Evolutionary conservation across 495 filamentous ascomycete genomes (phyloP), one percentile per base, ranked within the genome.

Genomic region (Schizothecium vesticola): DNA sequence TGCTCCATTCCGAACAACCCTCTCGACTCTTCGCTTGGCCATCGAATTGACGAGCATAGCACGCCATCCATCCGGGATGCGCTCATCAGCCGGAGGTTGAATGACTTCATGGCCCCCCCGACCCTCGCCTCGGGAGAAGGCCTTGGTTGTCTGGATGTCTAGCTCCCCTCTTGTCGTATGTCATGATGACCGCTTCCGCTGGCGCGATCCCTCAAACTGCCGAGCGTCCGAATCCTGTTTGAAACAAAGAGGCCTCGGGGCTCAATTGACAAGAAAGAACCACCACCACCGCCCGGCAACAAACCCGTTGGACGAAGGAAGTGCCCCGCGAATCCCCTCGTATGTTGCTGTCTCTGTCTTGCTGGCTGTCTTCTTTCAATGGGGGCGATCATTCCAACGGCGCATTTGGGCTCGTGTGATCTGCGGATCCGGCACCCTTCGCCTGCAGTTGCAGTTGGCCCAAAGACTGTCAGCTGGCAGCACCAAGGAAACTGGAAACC

Each of bases 331-430:
- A 51, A 51, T 51, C 43, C 43, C 43, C 43, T 51, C 43, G 43
- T 51, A 51, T 51, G 19, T 51, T 51, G 43, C 43, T 19, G 28
- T 31, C 28, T 31, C 28, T n/a, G 43, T 51, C 16, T 51, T 6
- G 43, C 43, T 51, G 43, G 43, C 43, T 7, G 43, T 51, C 21
- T 58, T 29, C 63, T 65, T 65, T 56, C 23, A 65, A 22, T 24
- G 43, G 51, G 22, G 55, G 23, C 58, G 63, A 65, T 64, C 62
- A 64, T 56, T 64, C 62, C 23, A 56, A 58, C 63, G 24, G 23
- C 56, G 63, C 63, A 65, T 56, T 64, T 29, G 24, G 24, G 31
- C 61, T 21, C 28, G 19, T 28, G 59, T 61, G 59, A 61, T 24
- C 25, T 51, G 43, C 43, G 43, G 43, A 51, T 43, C 33, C 43